Evolutionary conservation across 768 basidiomycete species (phyloP), one percentile per base, ranked within the genome.

Genomic region (Podaxis sp.): DNA sequence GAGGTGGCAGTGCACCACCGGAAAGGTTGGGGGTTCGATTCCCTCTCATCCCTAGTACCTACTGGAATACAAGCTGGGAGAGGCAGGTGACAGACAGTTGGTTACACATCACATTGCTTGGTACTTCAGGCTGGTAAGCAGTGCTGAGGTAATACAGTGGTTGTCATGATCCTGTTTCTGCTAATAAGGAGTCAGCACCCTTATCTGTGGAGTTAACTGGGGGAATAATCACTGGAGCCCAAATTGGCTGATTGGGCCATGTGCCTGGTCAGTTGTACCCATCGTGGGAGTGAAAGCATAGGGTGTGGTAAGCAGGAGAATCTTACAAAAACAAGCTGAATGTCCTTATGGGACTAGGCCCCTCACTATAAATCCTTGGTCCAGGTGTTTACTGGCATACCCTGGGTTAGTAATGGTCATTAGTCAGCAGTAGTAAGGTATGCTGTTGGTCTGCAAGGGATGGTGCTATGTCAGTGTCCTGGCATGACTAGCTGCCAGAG

Each of bases 1-100:
- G 56, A 56, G 56, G 56, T 56, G 56, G 56, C 11, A 4, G 56
- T 40, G 36, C 11, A 56, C 38, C 12, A 12, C 37, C 12, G 12
- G 37, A 37, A 37, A 37, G 37, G 37, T 37, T 4, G 56, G 24
- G 56, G 56, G 56, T 56, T 56, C 33, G 24, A 56, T 36, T 22
- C 56, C 56, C 56, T 56, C 56, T 56, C 56, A 56, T 56, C 56
- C 56, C 36, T n/a, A 6, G 24, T 37, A 56, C 28, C 56, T 40
- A n/a, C n/a, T 15, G 13, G 17, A 37, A 5, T 4, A 37, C 37
- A 56, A 56, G 56, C 33, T 7, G 56, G 56, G 56, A 30, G 17
- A 56, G 56, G 56, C 56, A 30, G 6, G 4, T 56, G 56, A 37
- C 33, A 4, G 12, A 37, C 37, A 37, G 37, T 37, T 4, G 24